A percentile compares a stretch with the other conserved stretches of the same genome.
phyloP scores from a whole-genome alignment of 768 basidiomycete genomes.

The Tricholoma saponaceum region DNA sequence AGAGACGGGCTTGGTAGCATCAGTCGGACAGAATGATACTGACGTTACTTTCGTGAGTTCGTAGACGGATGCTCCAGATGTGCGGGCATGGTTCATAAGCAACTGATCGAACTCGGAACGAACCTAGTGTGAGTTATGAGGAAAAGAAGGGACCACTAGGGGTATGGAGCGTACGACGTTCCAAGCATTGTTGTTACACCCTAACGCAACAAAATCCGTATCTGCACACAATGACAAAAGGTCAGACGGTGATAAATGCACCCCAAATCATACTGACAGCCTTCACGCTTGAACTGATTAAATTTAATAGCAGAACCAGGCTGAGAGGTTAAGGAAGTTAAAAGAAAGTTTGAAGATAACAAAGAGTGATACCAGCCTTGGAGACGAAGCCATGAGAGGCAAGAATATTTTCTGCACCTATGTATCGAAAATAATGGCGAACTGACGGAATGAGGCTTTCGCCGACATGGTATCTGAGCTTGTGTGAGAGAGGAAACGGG shows the following conservation, averaged over 20 bases:
- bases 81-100: conserved; percentile 50
- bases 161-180: conserved; percentile 47
- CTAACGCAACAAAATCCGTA: conserved; percentile 56
- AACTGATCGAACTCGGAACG: conserved; percentile 62
- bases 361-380: conserved; percentile 33
- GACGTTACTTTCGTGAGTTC: conserved; percentile 51
- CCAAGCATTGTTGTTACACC: conserved; percentile 53
- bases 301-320: conserved; percentile 63
- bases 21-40: conserved; percentile 37
- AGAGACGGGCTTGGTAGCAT: conserved; percentile 43
- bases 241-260: neutral
- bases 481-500: neutral
- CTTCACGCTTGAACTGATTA: conserved; percentile 62
- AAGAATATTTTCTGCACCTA: conserved; percentile 52
- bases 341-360: neutral
- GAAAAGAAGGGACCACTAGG: neutral
- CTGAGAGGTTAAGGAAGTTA: conserved; percentile 22
- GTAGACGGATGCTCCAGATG: conserved; percentile 47
- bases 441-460: conserved; percentile 60
- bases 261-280: conserved; percentile 37
- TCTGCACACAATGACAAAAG: conserved; percentile 28
- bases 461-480: conserved; percentile 52
- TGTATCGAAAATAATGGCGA: conserved; percentile 55
- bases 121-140: conserved; percentile 27
- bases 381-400: conserved; percentile 42